Percentiles rank a stretch among this genome's conserved stretches.
phyloP scores from a whole-genome alignment of 2,329 filamentous ascomycete genomes.

The Dothiorella sarmentorum region DNA sequence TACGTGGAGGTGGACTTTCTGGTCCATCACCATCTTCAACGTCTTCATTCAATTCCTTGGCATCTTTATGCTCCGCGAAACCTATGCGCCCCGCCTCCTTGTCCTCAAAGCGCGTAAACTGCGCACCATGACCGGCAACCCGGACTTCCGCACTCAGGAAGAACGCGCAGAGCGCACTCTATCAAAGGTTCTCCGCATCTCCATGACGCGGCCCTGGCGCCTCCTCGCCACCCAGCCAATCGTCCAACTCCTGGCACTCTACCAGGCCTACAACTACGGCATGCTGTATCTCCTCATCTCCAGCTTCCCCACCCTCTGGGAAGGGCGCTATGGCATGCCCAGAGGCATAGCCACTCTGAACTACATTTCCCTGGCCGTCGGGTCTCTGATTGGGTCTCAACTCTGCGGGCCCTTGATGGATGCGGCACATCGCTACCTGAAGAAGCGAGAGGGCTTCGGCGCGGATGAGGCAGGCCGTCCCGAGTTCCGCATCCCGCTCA shows the following conservation, averaged over 20 bases:
- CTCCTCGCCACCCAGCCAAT: conserved; percentile 59
- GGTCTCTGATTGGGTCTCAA: conserved; percentile 52
- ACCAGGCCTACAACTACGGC: conserved; percentile 59
- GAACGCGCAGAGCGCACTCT: conserved; percentile 40
- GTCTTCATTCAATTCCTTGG: conserved; percentile 40
- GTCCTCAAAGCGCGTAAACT: conserved; percentile 55
- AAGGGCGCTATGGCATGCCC: conserved; percentile 51
- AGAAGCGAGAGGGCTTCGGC: conserved; percentile 38
- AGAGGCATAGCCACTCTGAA: conserved; percentile 60
- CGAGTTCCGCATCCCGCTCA: conserved; percentile 48
- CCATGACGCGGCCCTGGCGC: conserved; percentile 54
- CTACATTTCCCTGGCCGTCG: conserved; percentile 60
- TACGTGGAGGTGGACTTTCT: conserved; percentile 50
- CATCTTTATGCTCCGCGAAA: conserved; percentile 44
- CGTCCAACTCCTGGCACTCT: conserved; percentile 54
- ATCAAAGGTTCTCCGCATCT: conserved; percentile 29
- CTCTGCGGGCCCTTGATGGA: conserved; percentile 49
- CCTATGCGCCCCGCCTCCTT: conserved; percentile 44
- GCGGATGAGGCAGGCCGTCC: conserved; percentile 38
- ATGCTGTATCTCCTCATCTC: conserved; percentile 62
- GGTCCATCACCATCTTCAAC: conserved; percentile 45
- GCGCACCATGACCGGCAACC: conserved; percentile 58
- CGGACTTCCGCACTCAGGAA: conserved; percentile 53
- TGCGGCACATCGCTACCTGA: conserved; percentile 48
- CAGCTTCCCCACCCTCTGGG: conserved; percentile 60